Conservation (phyloP, 306 rosid species). For the Quercus suber region DNA sequence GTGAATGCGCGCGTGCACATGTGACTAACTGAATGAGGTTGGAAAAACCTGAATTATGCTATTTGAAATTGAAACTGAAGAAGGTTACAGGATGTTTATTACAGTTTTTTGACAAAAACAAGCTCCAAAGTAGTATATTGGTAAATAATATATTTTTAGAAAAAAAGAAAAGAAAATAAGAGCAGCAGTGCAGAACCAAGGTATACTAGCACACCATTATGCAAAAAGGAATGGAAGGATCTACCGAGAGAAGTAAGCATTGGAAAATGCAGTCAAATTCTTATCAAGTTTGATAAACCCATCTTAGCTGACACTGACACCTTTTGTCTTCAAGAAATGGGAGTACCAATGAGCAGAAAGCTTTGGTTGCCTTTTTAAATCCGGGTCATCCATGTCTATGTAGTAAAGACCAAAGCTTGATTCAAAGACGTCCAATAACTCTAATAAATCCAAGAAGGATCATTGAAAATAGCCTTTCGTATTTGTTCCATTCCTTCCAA, state of each 20-base stretch:
- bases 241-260: neutral
- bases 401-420: slow-evolving; percentile 33
- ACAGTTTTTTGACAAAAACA: too few relatives aligned
- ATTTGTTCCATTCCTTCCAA: slow-evolving; percentile 40
- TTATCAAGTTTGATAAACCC: slow-evolving; percentile 11
- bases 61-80: too few relatives aligned
- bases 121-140: neutral
- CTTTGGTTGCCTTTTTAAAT: slow-evolving; percentile 42
- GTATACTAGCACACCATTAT: neutral
- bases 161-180: neutral
- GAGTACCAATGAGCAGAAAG: slow-evolving; percentile 44
- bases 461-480: slow-evolving; percentile 37
- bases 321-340: slow-evolving; percentile 20
- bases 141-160: neutral
- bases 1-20: too few relatives aligned
- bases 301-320: slow-evolving; percentile 4
- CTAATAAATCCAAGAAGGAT: slow-evolving; percentile 37
- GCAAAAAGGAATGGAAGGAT: neutral
- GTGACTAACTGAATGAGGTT: too few relatives aligned
- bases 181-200: neutral
- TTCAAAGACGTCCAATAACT: slow-evolving; percentile 26
- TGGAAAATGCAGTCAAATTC: slow-evolving; percentile 9
- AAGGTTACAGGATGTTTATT: too few relatives aligned
- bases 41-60: too few relatives aligned
- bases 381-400: slow-evolving; percentile 37